Conservation (phyloP, 106 monocot genomes). For the Acorus gramineus region DNA sequence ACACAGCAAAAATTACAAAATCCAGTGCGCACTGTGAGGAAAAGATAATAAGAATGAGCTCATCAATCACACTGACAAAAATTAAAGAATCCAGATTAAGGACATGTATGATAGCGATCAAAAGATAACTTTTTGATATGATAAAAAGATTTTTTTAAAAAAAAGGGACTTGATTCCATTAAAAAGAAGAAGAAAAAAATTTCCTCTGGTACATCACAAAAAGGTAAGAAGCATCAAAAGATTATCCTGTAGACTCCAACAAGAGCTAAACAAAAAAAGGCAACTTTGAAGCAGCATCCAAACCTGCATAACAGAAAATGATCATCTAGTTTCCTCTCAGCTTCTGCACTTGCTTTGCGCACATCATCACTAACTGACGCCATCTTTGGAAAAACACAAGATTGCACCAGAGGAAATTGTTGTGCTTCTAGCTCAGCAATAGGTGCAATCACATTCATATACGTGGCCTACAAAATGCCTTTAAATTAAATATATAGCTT, state of each 20-base stretch:
- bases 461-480: conserved; percentile 53
- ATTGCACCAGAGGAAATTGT: conserved; percentile 81
- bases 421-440: conserved; percentile 69
- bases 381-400: conserved; percentile 77
- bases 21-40: too few species aligned
- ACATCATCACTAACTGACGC: conserved; percentile 56
- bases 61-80: too few species aligned
- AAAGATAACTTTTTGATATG: too few species aligned
- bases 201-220: neutral
- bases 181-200: too few species aligned
- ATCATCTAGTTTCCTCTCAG: conserved; percentile 65
- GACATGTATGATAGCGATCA: too few species aligned
- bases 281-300: neutral
- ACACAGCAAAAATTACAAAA: too few species aligned
- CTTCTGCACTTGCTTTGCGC: conserved; percentile 71
- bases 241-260: too few species aligned
- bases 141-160: too few species aligned
- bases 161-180: too few species aligned
- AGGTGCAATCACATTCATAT: conserved; percentile 54
- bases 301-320: conserved; percentile 70
- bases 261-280: too few species aligned
- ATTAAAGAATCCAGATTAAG: too few species aligned
- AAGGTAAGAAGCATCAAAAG: conserved; percentile 1
- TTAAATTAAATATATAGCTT: neutral
- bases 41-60: too few species aligned